Evolutionary conservation across 2,329 filamentous ascomycete genomes (phyloP).

Genomic region (Penicillium crustosum): DNA sequence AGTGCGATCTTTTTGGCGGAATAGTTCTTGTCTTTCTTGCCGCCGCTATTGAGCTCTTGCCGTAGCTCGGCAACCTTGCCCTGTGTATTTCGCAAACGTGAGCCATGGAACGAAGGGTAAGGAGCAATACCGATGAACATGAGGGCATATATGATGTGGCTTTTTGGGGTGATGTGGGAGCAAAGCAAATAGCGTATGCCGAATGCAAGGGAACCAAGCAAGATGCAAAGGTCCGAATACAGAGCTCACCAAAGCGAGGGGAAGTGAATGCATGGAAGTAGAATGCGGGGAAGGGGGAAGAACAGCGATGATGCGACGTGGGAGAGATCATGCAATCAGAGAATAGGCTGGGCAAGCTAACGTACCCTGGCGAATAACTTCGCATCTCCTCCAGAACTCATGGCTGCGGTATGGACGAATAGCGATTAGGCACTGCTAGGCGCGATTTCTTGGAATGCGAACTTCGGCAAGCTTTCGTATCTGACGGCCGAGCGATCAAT

Average conservation of each 20-base stretch:
- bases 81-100: conserved; percentile 57
- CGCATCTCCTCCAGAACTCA: conserved; percentile 84
- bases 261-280: conserved; percentile 10
- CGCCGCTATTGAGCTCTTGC: conserved; percentile 86
- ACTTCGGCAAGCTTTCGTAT: conserved; percentile 9
- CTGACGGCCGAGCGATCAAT: conserved; percentile 17
- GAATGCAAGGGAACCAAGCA: conserved; percentile 1
- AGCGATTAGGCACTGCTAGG: conserved; percentile 4
- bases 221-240: conserved; percentile 4
- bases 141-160: conserved; percentile 5
- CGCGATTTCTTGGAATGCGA: conserved; percentile 5
- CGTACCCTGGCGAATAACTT: conserved; percentile 98
- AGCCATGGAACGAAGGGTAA: conserved; percentile 31
- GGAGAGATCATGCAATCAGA: conserved; percentile 16
- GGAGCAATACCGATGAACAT: conserved; percentile 35
- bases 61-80: conserved; percentile 98
- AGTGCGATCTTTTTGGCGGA: conserved; percentile 93
- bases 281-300: conserved; percentile 21
- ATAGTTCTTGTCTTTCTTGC: conserved; percentile 98
- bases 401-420: conserved; percentile 39
- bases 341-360: conserved; percentile 33
- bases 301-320: background rate
- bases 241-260: conserved; percentile 11
- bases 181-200: conserved; percentile 6
- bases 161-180: background rate